phyloP scores from a whole-genome alignment of 2,329 filamentous ascomycete species.

The Penicillium sumatraense region DNA sequence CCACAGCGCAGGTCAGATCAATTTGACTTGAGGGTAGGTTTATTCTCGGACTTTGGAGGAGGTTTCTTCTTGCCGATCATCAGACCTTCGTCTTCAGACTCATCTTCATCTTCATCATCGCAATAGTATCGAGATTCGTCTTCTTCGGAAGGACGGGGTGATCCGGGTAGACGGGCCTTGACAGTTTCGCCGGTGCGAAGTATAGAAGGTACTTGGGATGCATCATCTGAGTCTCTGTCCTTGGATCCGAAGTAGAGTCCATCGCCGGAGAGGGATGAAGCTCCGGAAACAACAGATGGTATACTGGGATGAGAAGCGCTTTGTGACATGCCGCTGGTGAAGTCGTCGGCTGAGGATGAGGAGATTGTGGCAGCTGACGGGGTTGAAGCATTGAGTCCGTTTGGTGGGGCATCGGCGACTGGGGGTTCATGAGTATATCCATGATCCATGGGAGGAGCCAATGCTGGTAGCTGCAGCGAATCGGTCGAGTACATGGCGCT shows the following conservation, averaged over 20 bases:
- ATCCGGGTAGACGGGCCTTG: constrained; percentile 33
- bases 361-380: constrained; percentile 53
- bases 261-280: constrained; percentile 51
- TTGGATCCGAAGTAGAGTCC: constrained; percentile 29
- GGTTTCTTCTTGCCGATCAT: constrained; percentile 44
- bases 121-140: constrained; percentile 46
- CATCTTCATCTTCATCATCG: constrained; percentile 47
- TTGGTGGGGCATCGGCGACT: constrained; percentile 6
- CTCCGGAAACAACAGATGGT: constrained; percentile 50
- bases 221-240: constrained; percentile 32
- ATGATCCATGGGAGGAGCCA: constrained; percentile 18
- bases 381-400: constrained; percentile 39
- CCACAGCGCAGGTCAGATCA: neutral
- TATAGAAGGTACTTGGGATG: constrained; percentile 39
- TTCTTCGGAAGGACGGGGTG: constrained; percentile 35
- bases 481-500: constrained; percentile 29
- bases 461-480: constrained; percentile 23
- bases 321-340: constrained; percentile 52
- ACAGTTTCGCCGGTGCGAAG: constrained; percentile 49
- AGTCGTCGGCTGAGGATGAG: constrained; percentile 51
- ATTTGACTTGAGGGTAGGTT: constrained; percentile 8
- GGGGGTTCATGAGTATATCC: constrained; percentile 23
- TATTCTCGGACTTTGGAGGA: constrained; percentile 22
- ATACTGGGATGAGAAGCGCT: constrained; percentile 54
- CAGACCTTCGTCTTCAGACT: constrained; percentile 49